These are phyloP conservation scores for Penicillium sumatraense DNA, from an alignment of 2,329 filamentous ascomycete species.

Conservation along the genomic window DNA sequence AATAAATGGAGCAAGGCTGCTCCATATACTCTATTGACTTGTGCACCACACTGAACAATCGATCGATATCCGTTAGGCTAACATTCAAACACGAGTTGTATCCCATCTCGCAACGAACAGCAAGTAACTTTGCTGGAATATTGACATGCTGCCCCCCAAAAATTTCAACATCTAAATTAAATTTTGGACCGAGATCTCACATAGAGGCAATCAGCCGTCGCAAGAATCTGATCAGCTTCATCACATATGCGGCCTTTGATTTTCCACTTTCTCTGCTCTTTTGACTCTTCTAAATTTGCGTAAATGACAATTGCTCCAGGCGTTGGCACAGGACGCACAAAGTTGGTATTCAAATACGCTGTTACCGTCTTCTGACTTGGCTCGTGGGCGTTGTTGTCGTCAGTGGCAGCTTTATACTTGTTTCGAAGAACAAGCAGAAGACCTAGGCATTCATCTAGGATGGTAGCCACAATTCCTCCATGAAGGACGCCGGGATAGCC, in stretches of 20 bases:
- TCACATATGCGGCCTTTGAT: constrained; percentile 18
- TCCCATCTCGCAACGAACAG: not conserved
- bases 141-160: no score
- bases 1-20: no score
- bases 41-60: no score
- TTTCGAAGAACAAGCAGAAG: constrained; percentile 15
- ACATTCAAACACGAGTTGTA: no score
- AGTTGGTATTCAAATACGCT: constrained; percentile 29
- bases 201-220: constrained; percentile 19
- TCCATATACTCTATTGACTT: no score
- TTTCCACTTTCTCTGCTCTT: constrained; percentile 23
- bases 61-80: no score
- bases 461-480: constrained; percentile 31
- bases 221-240: constrained; percentile 10
- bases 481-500: constrained; percentile 32
- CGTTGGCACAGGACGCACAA: constrained; percentile 20
- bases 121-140: no score
- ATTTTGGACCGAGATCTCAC: constrained; percentile 14
- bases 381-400: constrained; percentile 7
- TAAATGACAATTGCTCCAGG: constrained; percentile 20
- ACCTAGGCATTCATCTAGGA: constrained; percentile 33
- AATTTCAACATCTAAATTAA: not conserved
- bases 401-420: not conserved
- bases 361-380: constrained; percentile 12
- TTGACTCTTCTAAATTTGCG: constrained; percentile 13